Conservation (phyloP, 2,329 filamentous ascomycete genomes). For the Aspergillus alliaceus region DNA sequence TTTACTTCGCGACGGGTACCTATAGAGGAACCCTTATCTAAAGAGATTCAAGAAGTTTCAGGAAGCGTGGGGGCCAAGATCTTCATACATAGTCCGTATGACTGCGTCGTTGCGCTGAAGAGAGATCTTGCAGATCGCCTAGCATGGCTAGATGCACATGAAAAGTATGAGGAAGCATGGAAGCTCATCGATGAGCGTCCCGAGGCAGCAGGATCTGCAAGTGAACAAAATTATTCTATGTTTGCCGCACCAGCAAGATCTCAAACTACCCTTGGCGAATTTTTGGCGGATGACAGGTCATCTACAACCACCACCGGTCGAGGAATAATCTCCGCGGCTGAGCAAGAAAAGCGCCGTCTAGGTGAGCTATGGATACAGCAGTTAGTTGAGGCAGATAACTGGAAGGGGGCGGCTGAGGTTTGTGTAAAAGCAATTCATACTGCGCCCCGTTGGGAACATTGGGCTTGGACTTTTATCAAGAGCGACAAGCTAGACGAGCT, state of each 20-base stretch:
- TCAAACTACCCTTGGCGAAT: conserved; percentile 58
- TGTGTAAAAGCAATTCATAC: conserved; percentile 81
- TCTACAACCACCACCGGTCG: conserved; percentile 62
- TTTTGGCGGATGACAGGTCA: conserved; percentile 70
- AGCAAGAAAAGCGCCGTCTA: conserved; percentile 85
- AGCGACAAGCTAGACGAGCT: conserved; percentile 88
- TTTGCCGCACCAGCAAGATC: conserved; percentile 34
- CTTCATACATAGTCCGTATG: conserved; percentile 94
- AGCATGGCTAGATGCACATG: conserved; percentile 77
- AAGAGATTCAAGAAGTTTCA: conserved; percentile 50
- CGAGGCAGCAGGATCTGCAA: conserved; percentile 55
- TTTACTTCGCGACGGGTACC: conserved; percentile 56
- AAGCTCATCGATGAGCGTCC: conserved; percentile 85
- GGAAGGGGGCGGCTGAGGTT: conserved; percentile 74
- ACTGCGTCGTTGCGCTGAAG: conserved; percentile 90
- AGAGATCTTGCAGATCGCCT: conserved; percentile 84
- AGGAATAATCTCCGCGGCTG: conserved; percentile 63
- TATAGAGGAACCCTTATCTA: conserved; percentile 35
- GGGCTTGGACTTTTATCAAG: conserved; percentile 89
- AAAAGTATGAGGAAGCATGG: conserved; percentile 84
- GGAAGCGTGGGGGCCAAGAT: conserved; percentile 69
- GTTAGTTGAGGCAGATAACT: conserved; percentile 71
- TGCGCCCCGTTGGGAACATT: conserved; percentile 86
- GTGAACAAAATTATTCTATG: conserved; percentile 37
- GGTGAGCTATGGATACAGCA: conserved; percentile 93